Evolutionary conservation across 352 stramenopile genomes (phyloP).

Genomic region (Aphanomyces stellatus): DNA sequence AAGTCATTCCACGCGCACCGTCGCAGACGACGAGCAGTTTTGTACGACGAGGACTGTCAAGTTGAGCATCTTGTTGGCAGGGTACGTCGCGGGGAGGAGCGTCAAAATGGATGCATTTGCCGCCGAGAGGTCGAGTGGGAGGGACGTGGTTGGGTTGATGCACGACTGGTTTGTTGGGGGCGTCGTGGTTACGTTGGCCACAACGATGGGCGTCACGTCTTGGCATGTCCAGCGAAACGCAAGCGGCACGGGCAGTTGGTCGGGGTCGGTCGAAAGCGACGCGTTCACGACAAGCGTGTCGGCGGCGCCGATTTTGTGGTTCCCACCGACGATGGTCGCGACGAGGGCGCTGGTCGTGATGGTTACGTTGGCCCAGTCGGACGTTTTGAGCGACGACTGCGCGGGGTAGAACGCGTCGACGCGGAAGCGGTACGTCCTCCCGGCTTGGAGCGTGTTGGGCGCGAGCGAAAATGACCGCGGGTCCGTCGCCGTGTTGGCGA

Average conservation of each 20-base stretch:
- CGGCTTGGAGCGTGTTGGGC: conserved; percentile 28
- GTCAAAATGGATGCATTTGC: conserved; percentile 22
- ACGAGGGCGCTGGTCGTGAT: conserved; percentile 34
- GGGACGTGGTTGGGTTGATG: conserved; percentile 22
- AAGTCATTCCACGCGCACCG: too few relatives aligned
- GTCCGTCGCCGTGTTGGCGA: conserved; percentile 48
- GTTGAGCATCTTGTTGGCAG: conserved; percentile 39
- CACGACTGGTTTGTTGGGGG: conserved; percentile 12
- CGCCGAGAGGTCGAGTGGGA: neutral
- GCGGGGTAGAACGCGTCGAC: conserved; percentile 39
- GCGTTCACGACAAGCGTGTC: conserved; percentile 46
- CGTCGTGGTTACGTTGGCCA: neutral
- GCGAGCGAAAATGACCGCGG: conserved; percentile 46
- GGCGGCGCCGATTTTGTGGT: conserved; percentile 37
- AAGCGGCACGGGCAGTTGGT: conserved; percentile 30
- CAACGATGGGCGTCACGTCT: conserved; percentile 43
- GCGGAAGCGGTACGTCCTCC: conserved; percentile 46
- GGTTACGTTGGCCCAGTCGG: conserved; percentile 32
- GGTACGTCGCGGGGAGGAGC: conserved; percentile 26
- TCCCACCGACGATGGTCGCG: conserved; percentile 32
- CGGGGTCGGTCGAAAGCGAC: conserved; percentile 40
- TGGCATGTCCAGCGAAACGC: conserved; percentile 41
- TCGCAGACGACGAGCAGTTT: conserved; percentile 1
- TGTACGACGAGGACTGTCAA: conserved; percentile 34
- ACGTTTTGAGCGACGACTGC: conserved; percentile 23